These are phyloP conservation scores for Leishmania lainsoni DNA, from an alignment of 208 protist species.

Conservation along the genomic window DNA sequence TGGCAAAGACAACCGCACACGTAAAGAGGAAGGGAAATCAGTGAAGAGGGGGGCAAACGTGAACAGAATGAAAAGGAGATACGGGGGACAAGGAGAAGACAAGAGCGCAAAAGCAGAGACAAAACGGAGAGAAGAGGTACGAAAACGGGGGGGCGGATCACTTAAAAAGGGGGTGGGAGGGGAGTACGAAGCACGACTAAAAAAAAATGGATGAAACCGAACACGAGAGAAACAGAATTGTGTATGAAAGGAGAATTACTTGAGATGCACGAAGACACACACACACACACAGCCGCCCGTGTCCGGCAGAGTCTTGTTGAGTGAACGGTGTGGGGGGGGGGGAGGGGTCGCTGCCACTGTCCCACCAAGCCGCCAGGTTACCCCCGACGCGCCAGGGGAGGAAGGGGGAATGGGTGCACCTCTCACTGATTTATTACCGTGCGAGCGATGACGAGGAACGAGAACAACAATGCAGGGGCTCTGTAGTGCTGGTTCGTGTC, in stretches of 20 bases:
- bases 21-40: not conserved
- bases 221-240: slow-evolving; percentile 19
- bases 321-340: not conserved
- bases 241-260: not conserved
- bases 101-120: not conserved
- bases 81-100: not conserved
- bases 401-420: not conserved
- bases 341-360: not conserved
- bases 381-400: not conserved
- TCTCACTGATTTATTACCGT: not conserved
- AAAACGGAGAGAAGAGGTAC: not conserved
- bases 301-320: not conserved
- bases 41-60: not conserved
- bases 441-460: not conserved
- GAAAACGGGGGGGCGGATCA: not conserved
- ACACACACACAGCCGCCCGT: not conserved
- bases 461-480: not conserved
- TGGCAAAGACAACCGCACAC: not conserved
- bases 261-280: not conserved
- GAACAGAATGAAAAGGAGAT: not conserved
- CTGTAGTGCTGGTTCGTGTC: not conserved
- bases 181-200: not conserved
- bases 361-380: not conserved
- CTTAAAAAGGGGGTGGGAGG: not conserved
- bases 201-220: slow-evolving; percentile 6